A percentile compares a stretch with the other conserved stretches of the same genome.
Evolutionary conservation across 1,284 basidiomycete species (phyloP).

Genomic region (Cryptococcus neoformans): DNA sequence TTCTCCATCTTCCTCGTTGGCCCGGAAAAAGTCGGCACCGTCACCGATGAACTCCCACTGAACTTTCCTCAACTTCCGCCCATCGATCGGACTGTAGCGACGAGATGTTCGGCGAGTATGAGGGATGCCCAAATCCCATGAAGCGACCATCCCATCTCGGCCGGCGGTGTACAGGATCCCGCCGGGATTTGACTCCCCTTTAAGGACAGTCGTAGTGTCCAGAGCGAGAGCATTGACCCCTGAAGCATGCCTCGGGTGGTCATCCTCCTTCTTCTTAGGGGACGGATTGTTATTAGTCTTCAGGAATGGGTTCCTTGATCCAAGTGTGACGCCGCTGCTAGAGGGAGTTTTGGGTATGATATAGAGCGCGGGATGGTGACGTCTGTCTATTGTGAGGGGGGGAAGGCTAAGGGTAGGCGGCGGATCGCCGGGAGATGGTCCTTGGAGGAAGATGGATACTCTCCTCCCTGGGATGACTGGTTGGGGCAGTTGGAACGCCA

Average conservation of each 20-base stretch:
- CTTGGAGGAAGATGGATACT: conserved; percentile 81
- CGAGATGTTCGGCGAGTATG: conserved; percentile 53
- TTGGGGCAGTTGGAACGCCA: too few relatives aligned
- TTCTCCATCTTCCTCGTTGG: conserved; percentile 57
- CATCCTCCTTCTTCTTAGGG: conserved; percentile 18
- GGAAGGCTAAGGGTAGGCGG: conserved; percentile 71
- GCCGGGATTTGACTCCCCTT: conserved; percentile 62
- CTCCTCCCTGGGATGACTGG: conserved; percentile 38
- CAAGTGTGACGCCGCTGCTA: conserved; percentile 9
- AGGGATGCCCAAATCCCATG: conserved; percentile 82
- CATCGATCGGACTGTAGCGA: conserved; percentile 39
- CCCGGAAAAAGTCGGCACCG: conserved; percentile 59
- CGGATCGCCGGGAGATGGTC: conserved; percentile 56
- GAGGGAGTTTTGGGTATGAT: conserved; percentile 53
- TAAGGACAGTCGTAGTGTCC: conserved; percentile 74
- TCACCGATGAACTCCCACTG: conserved; percentile 44
- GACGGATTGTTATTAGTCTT: conserved; percentile 12
- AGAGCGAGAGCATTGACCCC: conserved; percentile 81
- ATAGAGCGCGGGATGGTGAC: conserved; percentile 65
- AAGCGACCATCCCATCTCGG: conserved; percentile 83
- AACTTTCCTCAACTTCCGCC: conserved; percentile 5
- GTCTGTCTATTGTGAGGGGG: conserved; percentile 57
- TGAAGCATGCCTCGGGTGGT: conserved; percentile 77
- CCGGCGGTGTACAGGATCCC: conserved; percentile 94
- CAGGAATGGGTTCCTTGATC: conserved; percentile 31